Percentiles rank a stretch among this genome's conserved stretches.
These are phyloP conservation scores for Aegilops bicornis DNA, from an alignment of 176 grass and related monocot species.

Conservation along the genomic window DNA sequence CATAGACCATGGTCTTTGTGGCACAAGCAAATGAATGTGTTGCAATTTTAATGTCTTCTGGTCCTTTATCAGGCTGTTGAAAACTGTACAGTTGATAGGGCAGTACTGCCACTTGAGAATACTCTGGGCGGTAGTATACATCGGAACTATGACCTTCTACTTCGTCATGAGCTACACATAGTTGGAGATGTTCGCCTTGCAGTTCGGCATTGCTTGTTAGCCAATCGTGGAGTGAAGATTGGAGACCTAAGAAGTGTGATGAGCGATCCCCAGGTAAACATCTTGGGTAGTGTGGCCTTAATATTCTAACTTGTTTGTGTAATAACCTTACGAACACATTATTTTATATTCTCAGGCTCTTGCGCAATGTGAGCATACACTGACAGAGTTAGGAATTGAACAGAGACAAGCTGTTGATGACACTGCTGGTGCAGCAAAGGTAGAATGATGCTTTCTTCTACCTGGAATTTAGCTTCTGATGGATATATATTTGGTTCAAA, in stretches of 20 bases:
- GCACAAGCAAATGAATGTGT: neutral
- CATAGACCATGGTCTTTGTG: neutral
- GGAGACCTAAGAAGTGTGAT: conserved; percentile 70
- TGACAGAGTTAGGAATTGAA: conserved; percentile 70
- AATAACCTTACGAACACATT: neutral
- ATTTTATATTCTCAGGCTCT: conserved; percentile 67
- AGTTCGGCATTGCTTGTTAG: conserved; percentile 81
- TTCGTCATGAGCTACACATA: conserved; percentile 80
- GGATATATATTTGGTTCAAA: neutral
- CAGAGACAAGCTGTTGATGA: conserved; percentile 95
- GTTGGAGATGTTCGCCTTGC: conserved; percentile 75
- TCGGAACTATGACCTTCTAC: conserved; percentile 91
- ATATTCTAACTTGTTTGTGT: neutral
- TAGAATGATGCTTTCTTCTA: conserved; percentile 34
- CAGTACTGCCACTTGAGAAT: conserved; percentile 87
- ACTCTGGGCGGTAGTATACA: conserved; percentile 85
- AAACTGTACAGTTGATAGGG: conserved; percentile 63
- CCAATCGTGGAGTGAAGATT: conserved; percentile 69
- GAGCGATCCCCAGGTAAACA: conserved; percentile 80
- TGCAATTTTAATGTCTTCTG: conserved; percentile 13
- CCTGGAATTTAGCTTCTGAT: conserved; percentile 5
- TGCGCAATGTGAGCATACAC: conserved; percentile 84
- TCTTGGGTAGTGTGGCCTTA: conserved; percentile 4
- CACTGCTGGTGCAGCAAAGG: conserved; percentile 90
- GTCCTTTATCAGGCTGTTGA: conserved; percentile 66